phyloP scores from a whole-genome alignment of 2,329 filamentous ascomycete genomes.

The Cercospora sojina region DNA sequence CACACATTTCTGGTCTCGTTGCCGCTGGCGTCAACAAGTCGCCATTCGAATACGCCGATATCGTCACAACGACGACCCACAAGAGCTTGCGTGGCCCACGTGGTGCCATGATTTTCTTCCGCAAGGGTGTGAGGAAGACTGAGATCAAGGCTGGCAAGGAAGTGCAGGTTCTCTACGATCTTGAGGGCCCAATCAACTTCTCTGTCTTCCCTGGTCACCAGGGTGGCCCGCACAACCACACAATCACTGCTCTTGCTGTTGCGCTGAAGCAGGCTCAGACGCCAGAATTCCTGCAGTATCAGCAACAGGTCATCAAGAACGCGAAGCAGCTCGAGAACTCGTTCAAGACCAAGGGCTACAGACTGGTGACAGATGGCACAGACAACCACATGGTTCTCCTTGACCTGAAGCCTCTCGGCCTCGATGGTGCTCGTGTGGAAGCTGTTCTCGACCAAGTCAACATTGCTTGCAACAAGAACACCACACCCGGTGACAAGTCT shows the following conservation, averaged over 20 bases:
- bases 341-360: constrained; percentile 82
- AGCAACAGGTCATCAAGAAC: constrained; percentile 87
- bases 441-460: constrained; percentile 95
- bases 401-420: constrained; percentile 75
- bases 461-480: constrained; percentile 99
- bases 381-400: constrained; percentile 97
- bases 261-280: constrained; percentile 90
- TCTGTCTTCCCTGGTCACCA: constrained; percentile 99
- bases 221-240: constrained; percentile 98
- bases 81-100: constrained; percentile 97
- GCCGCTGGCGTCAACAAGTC: constrained; percentile 90
- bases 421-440: constrained; percentile 95
- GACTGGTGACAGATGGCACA: constrained; percentile 90
- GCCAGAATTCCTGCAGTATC: constrained; percentile 90
- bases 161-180: constrained; percentile 71
- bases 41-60: constrained; percentile 87
- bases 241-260: constrained; percentile 93
- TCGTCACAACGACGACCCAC: constrained; percentile 98
- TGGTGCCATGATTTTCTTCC: constrained; percentile 99
- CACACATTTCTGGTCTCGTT: constrained; percentile 95
- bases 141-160: constrained; percentile 90
- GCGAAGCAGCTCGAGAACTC: constrained; percentile 82
- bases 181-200: constrained; percentile 96
- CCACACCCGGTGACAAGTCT: constrained; percentile 94
- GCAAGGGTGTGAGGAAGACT: constrained; percentile 87